These are phyloP conservation scores for Lepidium campestre DNA, from an alignment of 441 rosid species.

Conservation along the genomic window DNA sequence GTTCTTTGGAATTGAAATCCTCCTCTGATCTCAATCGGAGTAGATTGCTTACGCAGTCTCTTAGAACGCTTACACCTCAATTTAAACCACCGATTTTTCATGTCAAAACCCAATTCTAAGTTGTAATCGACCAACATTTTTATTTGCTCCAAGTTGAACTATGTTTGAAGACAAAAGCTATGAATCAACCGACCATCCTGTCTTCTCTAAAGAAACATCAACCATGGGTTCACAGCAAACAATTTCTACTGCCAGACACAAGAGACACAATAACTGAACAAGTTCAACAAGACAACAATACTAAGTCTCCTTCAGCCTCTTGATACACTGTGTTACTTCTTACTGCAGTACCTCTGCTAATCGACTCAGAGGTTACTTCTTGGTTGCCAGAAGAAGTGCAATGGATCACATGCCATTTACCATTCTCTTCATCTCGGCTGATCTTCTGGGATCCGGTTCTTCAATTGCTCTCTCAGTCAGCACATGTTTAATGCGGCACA, in stretches of 20 bases:
- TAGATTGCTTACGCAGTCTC: too few relatives aligned
- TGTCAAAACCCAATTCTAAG: too few relatives aligned
- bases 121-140: not conserved
- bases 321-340: not conserved
- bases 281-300: not conserved
- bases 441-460: constrained; percentile 77
- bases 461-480: constrained; percentile 89
- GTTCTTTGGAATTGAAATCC: too few relatives aligned
- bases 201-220: too few relatives aligned
- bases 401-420: constrained; percentile 65
- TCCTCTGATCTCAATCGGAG: too few relatives aligned
- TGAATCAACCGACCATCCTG: not conserved
- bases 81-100: too few relatives aligned
- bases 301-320: not conserved
- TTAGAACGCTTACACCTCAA: too few relatives aligned
- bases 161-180: not conserved
- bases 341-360: not conserved
- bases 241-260: not conserved
- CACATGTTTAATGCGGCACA: constrained; percentile 88
- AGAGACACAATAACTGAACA: not conserved
- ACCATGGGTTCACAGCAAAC: too few relatives aligned
- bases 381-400: not conserved
- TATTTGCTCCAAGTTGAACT: not conserved
- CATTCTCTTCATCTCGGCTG: constrained; percentile 93
- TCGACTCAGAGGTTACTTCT: not conserved